phyloP scores from a whole-genome alignment of 177 flowering plant genomes.

The Vitis hybrid region DNA sequence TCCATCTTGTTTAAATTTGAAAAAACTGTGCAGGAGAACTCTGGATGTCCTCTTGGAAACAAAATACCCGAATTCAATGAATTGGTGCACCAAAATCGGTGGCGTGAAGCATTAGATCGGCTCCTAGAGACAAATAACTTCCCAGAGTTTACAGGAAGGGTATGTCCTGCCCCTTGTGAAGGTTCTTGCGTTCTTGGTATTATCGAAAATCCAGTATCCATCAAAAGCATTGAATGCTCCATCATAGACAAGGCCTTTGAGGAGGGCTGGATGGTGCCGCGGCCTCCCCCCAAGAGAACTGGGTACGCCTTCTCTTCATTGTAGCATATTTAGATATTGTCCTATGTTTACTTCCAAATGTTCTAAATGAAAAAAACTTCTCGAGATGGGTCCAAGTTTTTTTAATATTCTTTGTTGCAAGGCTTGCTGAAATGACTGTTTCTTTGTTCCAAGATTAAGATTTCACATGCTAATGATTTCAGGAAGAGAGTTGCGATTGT shows the following conservation, averaged over 20 bases:
- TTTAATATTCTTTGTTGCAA: too few relatives aligned
- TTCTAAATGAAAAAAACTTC: too few relatives aligned
- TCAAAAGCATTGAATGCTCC: slow-evolving; percentile 92
- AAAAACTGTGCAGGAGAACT: slow-evolving; percentile 62
- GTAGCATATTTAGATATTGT: not conserved
- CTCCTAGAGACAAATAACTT: slow-evolving; percentile 97
- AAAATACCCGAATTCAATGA: slow-evolving; percentile 99
- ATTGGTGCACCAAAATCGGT: slow-evolving; percentile 92
- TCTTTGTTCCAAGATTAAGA: not conserved
- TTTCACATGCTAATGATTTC: slow-evolving; percentile 13
- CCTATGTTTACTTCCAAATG: too few relatives aligned
- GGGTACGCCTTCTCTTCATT: slow-evolving; percentile 51
- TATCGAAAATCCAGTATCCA: slow-evolving; percentile 97
- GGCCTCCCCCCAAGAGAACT: slow-evolving; percentile 83
- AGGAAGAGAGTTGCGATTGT: slow-evolving; percentile 88
- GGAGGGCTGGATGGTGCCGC: slow-evolving; percentile 99
- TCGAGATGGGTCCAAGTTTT: too few relatives aligned
- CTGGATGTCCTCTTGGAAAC: slow-evolving; percentile 99
- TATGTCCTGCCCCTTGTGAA: slow-evolving; percentile 99
- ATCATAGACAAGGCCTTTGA: slow-evolving; percentile 98
- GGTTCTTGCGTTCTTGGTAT: slow-evolving; percentile 99
- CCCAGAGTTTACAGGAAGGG: slow-evolving; percentile 98
- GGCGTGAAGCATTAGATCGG: slow-evolving; percentile 96
- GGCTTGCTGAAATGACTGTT: not conserved
- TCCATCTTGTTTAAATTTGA: not conserved